A percentile compares a stretch with the other conserved stretches of the same genome.
Evolutionary conservation across 192 early-diverging fungal genomes (phyloP).

Genomic region (Coemansia sp.): DNA sequence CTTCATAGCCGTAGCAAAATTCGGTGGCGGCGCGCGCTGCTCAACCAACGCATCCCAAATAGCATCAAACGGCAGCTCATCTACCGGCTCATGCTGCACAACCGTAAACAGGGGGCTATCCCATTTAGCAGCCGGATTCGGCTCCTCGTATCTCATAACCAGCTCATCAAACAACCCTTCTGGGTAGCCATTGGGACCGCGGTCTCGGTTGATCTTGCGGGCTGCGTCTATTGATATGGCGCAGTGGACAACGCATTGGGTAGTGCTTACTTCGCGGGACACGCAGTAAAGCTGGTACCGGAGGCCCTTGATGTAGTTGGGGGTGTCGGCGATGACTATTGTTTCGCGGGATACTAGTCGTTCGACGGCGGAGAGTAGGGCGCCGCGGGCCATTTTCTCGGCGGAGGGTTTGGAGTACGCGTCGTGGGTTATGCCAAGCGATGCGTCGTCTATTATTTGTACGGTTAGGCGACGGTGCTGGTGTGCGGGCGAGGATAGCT

Average conservation of each 20-base stretch:
- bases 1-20: constrained; percentile 86
- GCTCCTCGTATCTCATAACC: constrained; percentile 90
- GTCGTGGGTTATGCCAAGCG: constrained; percentile 57
- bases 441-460: constrained; percentile 73
- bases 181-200: constrained; percentile 49
- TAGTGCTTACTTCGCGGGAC: constrained; percentile 78
- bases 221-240: constrained; percentile 59
- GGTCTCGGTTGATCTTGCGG: constrained; percentile 54
- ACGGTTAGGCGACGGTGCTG: constrained; percentile 62
- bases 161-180: constrained; percentile 69
- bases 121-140: constrained; percentile 86
- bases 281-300: constrained; percentile 95
- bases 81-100: constrained; percentile 63
- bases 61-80: constrained; percentile 58
- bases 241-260: constrained; percentile 80
- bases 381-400: constrained; percentile 89
- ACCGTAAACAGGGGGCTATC: constrained; percentile 95
- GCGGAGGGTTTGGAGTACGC: constrained; percentile 62
- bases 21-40: constrained; percentile 73
- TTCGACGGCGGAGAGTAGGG: constrained; percentile 87
- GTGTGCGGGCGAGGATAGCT: constrained; percentile 37
- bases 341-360: constrained; percentile 76
- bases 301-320: constrained; percentile 99
- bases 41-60: constrained; percentile 77
- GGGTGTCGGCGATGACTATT: constrained; percentile 87